Evolutionary conservation across 1,284 basidiomycete species (phyloP).

Genomic region (Tetrapyrgos nigripes): DNA sequence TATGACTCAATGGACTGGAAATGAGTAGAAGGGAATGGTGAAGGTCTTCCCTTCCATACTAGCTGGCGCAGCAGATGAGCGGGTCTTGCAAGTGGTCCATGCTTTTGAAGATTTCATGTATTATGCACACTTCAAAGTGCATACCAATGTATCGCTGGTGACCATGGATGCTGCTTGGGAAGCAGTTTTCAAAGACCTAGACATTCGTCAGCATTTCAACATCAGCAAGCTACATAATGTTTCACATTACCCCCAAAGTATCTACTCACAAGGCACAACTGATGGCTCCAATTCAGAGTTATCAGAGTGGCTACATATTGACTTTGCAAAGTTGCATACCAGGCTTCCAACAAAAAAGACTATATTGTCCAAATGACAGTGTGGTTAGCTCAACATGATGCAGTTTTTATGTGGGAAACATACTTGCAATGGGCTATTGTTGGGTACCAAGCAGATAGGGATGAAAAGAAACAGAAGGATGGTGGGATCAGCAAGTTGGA

Average conservation of each 20-base stretch:
- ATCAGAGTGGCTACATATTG: conserved; percentile 19
- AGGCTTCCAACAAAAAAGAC: conserved; percentile 16
- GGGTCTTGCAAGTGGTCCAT: conserved; percentile 13
- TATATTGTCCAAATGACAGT: conserved; percentile 32
- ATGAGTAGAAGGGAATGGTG: conserved; percentile 18
- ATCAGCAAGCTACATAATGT: conserved; percentile 29
- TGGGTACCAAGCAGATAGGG: background rate
- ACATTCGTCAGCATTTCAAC: conserved; percentile 17
- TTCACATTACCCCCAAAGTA: conserved; percentile 14
- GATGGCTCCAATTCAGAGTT: conserved; percentile 21
- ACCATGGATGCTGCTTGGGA: conserved; percentile 18
- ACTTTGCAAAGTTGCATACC: conserved; percentile 20
- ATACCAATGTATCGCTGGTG: conserved; percentile 17
- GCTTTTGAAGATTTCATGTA: conserved; percentile 26
- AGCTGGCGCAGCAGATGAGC: conserved; percentile 6
- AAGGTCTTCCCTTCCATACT: conserved; percentile 18
- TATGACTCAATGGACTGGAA: conserved; percentile 21
- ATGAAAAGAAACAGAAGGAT: background rate
- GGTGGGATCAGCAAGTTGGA: no score
- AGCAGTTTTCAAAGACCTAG: background rate
- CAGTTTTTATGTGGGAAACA: background rate
- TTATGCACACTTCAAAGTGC: conserved; percentile 21
- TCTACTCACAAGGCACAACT: conserved; percentile 14
- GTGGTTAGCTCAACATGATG: conserved; percentile 34
- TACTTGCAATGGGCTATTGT: conserved; percentile 1